A percentile compares a stretch with the other conserved stretches of the same genome.
Evolutionary conservation across 2,329 filamentous ascomycete genomes (phyloP).

Genomic region (Cordyceps fumosorosea): DNA sequence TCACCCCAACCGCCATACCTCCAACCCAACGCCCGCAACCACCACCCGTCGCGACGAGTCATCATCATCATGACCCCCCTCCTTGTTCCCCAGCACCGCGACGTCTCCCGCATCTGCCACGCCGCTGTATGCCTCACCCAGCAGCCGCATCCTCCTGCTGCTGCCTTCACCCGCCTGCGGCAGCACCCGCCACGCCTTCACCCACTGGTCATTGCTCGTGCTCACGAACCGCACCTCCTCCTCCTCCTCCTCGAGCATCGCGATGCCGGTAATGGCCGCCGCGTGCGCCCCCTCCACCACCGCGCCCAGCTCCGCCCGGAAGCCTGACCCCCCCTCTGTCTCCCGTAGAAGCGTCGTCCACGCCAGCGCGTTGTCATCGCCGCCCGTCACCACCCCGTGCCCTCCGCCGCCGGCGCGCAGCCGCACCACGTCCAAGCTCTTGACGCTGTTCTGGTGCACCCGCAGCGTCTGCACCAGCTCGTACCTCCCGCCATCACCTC

Average conservation of each 20-base stretch:
- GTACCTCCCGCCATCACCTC: conserved; percentile 17
- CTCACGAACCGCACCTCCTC: conserved; percentile 30
- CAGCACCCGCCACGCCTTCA: conserved; percentile 47
- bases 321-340: not conserved
- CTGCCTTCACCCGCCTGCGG: not conserved
- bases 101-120: conserved; percentile 54
- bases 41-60: conserved; percentile 21
- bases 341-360: conserved; percentile 39
- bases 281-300: conserved; percentile 56
- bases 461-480: conserved; percentile 28
- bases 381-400: conserved; percentile 61
- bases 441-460: conserved; percentile 78
- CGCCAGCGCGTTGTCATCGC: conserved; percentile 80
- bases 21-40: conserved; percentile 41
- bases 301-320: not conserved
- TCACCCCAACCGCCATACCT: conserved; percentile 31
- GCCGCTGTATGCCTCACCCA: conserved; percentile 49
- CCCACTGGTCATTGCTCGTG: conserved; percentile 54
- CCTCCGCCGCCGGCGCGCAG: conserved; percentile 14
- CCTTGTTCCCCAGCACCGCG: conserved; percentile 27
- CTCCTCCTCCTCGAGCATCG: conserved; percentile 24
- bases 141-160: conserved; percentile 27
- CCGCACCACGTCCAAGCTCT: conserved; percentile 46
- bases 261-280: conserved; percentile 60
- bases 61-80: not conserved